Evolutionary conservation across 2,329 filamentous ascomycete species (phyloP), one percentile per base, ranked within the genome.

Genomic region (Trichoderma cornu-damae): DNA sequence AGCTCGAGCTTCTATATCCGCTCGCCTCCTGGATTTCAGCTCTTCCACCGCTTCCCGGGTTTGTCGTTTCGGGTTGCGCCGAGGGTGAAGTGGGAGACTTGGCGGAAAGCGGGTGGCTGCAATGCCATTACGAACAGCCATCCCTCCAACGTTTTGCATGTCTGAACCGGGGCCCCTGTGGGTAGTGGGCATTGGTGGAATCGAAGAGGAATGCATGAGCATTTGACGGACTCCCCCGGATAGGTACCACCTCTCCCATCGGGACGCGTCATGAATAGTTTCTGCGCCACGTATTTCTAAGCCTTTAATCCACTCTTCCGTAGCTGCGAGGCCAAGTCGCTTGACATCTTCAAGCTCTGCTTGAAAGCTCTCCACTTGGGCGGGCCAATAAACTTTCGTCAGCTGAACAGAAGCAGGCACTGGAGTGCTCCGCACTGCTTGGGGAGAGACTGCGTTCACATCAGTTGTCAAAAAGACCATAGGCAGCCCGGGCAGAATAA

Each of bases 301-400:
- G 8, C 89, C 89, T 70, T 92, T 92, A 28, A 85, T 76, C 89
- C 89, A 94, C 69, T 92, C 89, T 63, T 90, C 86, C 3, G 81
- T 79, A 9, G 86, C 82, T 40, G 85, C 85, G 43, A 78, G 65
- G n/a, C 89, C 87, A 63, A 89, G 78, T n/a, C 75, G 72, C 63
- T 83, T 82, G 54, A 85, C 87, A 4, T 82, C 75, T 42, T 81
- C 74, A 62, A 89, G 83, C 65, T 89, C 84, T 30, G 74, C 68
- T 58, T 80, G 80, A 61, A 92, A 79, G 6, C 77, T 76, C 24
- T 85, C 78, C 34, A 90, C 77, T 58, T 91, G 82, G 24, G 75
- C 67, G 44, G 79, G 79, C 69, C 80, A 84, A 66, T 86, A 92
- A 48, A 84, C 75, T 68, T 91, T 93, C 9, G 77, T 80, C 18